Conservation (phyloP, 768 basidiomycete species). For the Psilocybe cubensis region DNA sequence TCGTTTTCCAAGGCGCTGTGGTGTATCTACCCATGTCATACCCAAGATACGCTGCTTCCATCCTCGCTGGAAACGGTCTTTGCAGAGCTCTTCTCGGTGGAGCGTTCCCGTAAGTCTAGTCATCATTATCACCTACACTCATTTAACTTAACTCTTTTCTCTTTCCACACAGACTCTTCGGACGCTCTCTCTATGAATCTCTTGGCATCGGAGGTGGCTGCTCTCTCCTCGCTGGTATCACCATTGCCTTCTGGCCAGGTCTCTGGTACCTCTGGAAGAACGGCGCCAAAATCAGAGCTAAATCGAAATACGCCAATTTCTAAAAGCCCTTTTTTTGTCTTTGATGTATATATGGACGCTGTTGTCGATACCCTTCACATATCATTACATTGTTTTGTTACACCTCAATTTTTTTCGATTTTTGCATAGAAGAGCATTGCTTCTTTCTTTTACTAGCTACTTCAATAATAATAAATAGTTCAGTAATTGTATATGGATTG, state of each 20-base stretch:
- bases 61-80: not conserved
- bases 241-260: not conserved
- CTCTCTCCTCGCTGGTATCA: conserved; percentile 4
- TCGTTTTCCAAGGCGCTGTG: not conserved
- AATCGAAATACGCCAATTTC: not conserved
- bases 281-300: not conserved
- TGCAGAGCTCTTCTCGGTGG: not conserved
- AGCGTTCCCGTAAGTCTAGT: not conserved
- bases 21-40: not conserved
- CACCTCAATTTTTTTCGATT: too few relatives aligned
- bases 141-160: not conserved
- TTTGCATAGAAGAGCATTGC: not conserved
- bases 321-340: not conserved
- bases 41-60: not conserved
- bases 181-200: not conserved
- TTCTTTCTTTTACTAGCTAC: not conserved
- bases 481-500: not conserved
- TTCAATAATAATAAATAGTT: not conserved
- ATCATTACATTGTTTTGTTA: not conserved
- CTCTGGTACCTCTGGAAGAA: not conserved
- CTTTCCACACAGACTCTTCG: not conserved
- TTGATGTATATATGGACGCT: not conserved
- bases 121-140: not conserved
- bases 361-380: not conserved
- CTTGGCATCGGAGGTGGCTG: conserved; percentile 3